Evolutionary conservation across 371 early-diverging fungal species (phyloP), one percentile per base, ranked within the genome.

Genomic region (Lichtheimia ramosa): DNA sequence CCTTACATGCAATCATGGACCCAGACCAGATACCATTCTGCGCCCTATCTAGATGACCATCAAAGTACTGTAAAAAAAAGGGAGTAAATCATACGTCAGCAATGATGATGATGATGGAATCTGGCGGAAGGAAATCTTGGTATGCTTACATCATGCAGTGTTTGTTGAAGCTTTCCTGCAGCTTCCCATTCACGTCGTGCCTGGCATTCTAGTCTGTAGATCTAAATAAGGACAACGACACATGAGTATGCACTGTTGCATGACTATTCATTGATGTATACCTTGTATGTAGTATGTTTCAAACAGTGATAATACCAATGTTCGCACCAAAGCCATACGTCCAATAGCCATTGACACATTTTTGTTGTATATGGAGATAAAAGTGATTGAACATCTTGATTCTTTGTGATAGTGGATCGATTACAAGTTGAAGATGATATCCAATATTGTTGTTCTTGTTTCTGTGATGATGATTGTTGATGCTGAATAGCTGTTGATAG

Each of bases 151-250:
- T 64, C 58, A 6, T 52, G 58, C 39, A 68, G 46, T 14, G 62
- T 59, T 43, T 68, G 55, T 50, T 64, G 64, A 34, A 68, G 40
- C 56, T 68, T 68, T 6, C 64, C 69, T 28, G 62, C 64, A 51
- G 69, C 69, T 27, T 59, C 56, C 20, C 51, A 54, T 59, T 64
- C 62, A 39, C 57, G 58, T 27, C 40, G 28, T 27, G 69, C 69
- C 23, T 14, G 20, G 25, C 59, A 68, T 15, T 46, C 54, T 42
- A 60, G 52, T 4, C 48, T 46, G 50, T 46, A 58, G n/a, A 54
- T 50, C 57, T 61, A 41, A 46, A 21, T 41, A 18, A 54, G 28
- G n/a, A 48, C 3, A 34, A 39, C 6, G 13, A 0, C 0, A 23
- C 16, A 24, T 15, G 1, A 23, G 51, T 6, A 51, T 5, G 10